Percentiles rank a stretch among this genome's conserved stretches.
These are phyloP conservation scores for Fusarium verticillioides DNA, from an alignment of 2,329 filamentous ascomycete species.

Conservation along the genomic window DNA sequence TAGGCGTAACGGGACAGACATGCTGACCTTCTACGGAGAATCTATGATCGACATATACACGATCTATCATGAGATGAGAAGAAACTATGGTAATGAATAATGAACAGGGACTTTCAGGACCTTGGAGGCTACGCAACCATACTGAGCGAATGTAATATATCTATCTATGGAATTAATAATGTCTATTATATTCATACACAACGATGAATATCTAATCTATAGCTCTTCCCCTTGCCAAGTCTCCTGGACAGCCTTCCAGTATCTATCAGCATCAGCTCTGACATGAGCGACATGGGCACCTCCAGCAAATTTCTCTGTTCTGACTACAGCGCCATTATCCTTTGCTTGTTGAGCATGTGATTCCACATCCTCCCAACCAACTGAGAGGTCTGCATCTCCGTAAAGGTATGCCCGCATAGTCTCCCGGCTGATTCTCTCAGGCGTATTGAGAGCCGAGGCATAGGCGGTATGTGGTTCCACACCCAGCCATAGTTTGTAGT, in stretches of 20 bases:
- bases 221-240: constrained; percentile 55
- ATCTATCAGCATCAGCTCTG: constrained; percentile 57
- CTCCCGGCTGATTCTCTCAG: constrained; percentile 50
- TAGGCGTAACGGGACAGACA: not conserved
- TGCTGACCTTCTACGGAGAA: not conserved
- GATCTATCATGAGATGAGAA: not conserved
- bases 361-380: constrained; percentile 60
- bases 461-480: constrained; percentile 48
- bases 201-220: not conserved
- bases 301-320: constrained; percentile 58
- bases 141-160: not conserved
- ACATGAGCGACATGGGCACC: constrained; percentile 64
- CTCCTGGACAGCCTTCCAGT: constrained; percentile 61
- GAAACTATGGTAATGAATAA: not conserved
- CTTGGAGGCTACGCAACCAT: constrained; percentile 5
- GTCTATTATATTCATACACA: not conserved
- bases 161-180: not conserved
- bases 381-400: constrained; percentile 59
- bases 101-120: not conserved
- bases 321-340: constrained; percentile 54
- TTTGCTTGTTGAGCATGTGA: constrained; percentile 57
- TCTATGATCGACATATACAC: too few species aligned
- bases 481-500: constrained; percentile 47
- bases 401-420: constrained; percentile 64
- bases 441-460: constrained; percentile 52